Evolutionary conservation across 1,284 basidiomycete genomes (phyloP).

Genomic region (Cronartium quercuum): DNA sequence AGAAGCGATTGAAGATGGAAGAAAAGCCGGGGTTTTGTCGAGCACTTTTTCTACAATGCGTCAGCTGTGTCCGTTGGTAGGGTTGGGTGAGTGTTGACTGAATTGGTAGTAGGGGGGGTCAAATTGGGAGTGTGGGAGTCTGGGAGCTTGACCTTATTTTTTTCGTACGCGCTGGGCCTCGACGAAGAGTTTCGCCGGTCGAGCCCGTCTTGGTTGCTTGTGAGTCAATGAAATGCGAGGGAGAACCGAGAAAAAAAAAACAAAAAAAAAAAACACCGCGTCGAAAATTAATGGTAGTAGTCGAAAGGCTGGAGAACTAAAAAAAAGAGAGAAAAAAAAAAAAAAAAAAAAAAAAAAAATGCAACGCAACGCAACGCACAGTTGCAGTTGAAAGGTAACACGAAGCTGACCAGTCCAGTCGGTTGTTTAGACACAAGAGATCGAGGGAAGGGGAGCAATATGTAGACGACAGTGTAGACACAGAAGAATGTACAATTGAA

Average conservation of each 20-base stretch:
- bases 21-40: not conserved
- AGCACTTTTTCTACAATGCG: not conserved
- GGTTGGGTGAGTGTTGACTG: not conserved
- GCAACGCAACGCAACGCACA: no score
- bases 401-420: not conserved
- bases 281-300: not conserved
- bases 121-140: not conserved
- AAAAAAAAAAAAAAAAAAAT: no score
- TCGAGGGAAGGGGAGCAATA: not conserved
- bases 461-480: no score
- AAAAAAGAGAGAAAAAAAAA: no score
- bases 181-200: not conserved
- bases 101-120: not conserved
- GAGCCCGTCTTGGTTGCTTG: not conserved
- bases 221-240: not conserved
- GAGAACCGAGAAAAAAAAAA: no score
- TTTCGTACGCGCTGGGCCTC: not conserved
- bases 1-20: not conserved
- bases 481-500: constrained; percentile 3
- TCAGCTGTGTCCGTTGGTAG: not conserved
- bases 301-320: not conserved
- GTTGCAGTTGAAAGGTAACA: not conserved
- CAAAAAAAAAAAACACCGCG: no score
- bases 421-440: not conserved
- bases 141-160: no score